Base-by-base conservation (phyloP, 805 yeast genomes). In the Kurtzmaniella fragi region DNA sequence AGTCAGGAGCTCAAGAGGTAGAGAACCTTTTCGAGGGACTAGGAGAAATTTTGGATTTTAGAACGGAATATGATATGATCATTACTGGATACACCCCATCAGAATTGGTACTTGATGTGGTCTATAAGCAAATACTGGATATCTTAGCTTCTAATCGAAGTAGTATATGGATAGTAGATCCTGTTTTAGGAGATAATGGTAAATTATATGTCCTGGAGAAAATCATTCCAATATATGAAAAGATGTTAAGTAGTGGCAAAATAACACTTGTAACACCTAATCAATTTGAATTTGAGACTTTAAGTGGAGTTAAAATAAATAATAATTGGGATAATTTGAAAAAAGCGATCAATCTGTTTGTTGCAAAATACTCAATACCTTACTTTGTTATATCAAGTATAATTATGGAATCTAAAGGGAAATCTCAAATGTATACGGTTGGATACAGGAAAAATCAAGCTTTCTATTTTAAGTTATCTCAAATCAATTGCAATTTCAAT, bases 131-230 rank as follows among this genome's bases (percentile, higher is more conserved):
- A 33, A 54, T 79, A 2, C 65, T 72, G 42, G 15, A 28, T 28
- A 13, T 12, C 28, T 34, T 10, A 17, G 4, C 14, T 26, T 37
- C 27, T 14, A 17, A 16, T 13, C 36, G 30, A 25, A 23, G 27
- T 2, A 63, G 75, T 0, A 59, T 75, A 13, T 79, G 91, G 80
- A 70, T 90, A 4, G 56, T 91, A 36, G 98, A 91, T 57, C 98
- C 98, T 1, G 93, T 91, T 1, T 62, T 91, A 56, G 98, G 98
- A 10, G 98, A 91, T 54, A 82, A 87, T 49, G 96, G 96, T 1
- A 72, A 67, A 41, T 59, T 89, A 3, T 91, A 91, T 56, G 96
- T 91, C 1, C 71, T 72, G 42, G 73, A 71, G 39, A 71, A 64
- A 10, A 70, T 81, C 17, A 64, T 82, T 0, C 76, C 77, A 0